Conservation (phyloP, 1,284 basidiomycete species). For the Wallemia mellicola region DNA sequence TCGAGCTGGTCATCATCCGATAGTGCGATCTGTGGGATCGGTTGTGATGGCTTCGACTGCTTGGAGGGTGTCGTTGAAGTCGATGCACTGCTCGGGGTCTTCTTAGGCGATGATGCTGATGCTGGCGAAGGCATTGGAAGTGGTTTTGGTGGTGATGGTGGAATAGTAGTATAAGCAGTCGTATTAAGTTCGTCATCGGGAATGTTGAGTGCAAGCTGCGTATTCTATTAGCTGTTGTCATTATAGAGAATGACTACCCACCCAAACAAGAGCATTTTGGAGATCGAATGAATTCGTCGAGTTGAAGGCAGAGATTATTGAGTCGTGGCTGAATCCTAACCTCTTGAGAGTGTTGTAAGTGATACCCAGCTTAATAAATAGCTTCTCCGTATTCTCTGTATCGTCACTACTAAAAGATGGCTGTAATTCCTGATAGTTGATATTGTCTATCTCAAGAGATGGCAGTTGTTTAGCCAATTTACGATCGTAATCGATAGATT, state of each 20-base stretch:
- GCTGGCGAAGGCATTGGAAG: background rate
- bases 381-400: conserved; percentile 31
- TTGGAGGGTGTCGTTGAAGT: background rate
- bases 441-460: background rate
- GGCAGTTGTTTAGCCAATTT: background rate
- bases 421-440: conserved; percentile 1
- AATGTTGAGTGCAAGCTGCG: conserved; percentile 4
- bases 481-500: background rate
- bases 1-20: conserved; percentile 24
- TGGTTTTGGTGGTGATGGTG: background rate
- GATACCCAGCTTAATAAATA: conserved; percentile 35
- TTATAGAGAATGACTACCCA: conserved; percentile 16
- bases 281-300: conserved; percentile 36
- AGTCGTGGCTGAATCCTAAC: conserved; percentile 44
- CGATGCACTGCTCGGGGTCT: background rate
- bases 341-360: conserved; percentile 55
- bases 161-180: background rate
- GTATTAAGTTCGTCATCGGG: background rate
- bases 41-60: background rate
- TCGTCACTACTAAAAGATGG: conserved; percentile 5
- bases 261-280: conserved; percentile 81
- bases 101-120: background rate
- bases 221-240: background rate
- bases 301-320: conserved; percentile 37
- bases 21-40: conserved; percentile 6